Conservation (phyloP, 2,329 filamentous ascomycete genomes). For the Apiospora phragmitis region DNA sequence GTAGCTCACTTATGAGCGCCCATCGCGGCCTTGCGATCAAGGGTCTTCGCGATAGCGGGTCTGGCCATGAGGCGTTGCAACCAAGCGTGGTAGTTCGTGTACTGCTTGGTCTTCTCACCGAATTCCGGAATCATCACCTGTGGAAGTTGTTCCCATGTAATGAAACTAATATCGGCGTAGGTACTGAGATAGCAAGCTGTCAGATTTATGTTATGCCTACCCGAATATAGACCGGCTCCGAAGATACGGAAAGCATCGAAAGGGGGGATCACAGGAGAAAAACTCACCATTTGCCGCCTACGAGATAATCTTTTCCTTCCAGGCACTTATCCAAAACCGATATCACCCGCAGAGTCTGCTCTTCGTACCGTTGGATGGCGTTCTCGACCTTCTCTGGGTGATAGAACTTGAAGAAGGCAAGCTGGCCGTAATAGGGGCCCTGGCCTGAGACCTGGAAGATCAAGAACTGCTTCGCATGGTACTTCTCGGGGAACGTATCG, state of each 20-base stretch:
- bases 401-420: conserved; percentile 31
- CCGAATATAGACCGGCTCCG: background rate
- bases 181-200: conserved; percentile 14
- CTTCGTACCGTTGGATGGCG: conserved; percentile 28
- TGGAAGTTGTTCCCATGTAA: conserved; percentile 26
- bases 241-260: background rate
- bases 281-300: conserved; percentile 35
- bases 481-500: conserved; percentile 32
- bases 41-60: conserved; percentile 29
- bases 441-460: conserved; percentile 44
- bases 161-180: conserved; percentile 36
- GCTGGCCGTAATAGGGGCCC: conserved; percentile 43
- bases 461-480: conserved; percentile 41
- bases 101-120: conserved; percentile 23
- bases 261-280: background rate
- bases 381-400: conserved; percentile 31
- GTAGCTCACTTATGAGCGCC: background rate
- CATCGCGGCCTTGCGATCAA: background rate
- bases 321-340: conserved; percentile 33
- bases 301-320: conserved; percentile 35
- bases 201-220: background rate
- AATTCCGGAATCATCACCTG: background rate
- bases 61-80: conserved; percentile 33
- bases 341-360: conserved; percentile 23
- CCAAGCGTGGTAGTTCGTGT: conserved; percentile 37